Percentiles rank a stretch among this genome's conserved stretches.
phyloP scores from a whole-genome alignment of 805 yeast genomes.

The Isabelozyma pseudorhagii region DNA sequence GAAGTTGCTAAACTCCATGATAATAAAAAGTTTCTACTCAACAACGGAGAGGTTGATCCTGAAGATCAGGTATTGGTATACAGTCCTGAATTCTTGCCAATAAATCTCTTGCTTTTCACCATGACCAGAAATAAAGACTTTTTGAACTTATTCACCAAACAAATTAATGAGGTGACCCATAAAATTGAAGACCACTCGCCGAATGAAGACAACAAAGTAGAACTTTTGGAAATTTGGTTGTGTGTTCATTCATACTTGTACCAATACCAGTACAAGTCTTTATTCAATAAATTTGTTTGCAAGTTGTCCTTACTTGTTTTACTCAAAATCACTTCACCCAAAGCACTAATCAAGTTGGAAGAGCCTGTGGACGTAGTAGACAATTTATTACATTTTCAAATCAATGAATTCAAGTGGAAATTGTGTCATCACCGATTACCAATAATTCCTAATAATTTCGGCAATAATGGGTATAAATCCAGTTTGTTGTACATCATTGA shows the following conservation, averaged over 20 bases:
- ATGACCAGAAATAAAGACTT: constrained; percentile 13
- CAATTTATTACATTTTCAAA: constrained; percentile 10
- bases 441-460: constrained; percentile 22
- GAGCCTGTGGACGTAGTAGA: constrained; percentile 1
- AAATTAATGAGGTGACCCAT: constrained; percentile 5
- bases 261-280: constrained; percentile 34
- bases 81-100: constrained; percentile 14
- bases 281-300: constrained; percentile 18
- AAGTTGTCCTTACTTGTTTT: constrained; percentile 24
- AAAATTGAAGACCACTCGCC: constrained; percentile 12
- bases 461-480: constrained; percentile 22
- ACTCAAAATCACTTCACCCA: constrained; percentile 10
- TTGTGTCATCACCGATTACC: constrained; percentile 40
- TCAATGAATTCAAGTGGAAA: constrained; percentile 41
- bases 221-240: constrained; percentile 30
- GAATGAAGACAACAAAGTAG: constrained; percentile 10
- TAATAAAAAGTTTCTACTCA: constrained; percentile 4
- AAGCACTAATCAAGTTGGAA: not conserved
- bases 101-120: constrained; percentile 10
- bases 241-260: constrained; percentile 34
- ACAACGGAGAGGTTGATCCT: constrained; percentile 2
- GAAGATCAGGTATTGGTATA: constrained; percentile 9
- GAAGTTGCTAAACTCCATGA: constrained; percentile 13
- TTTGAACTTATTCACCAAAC: constrained; percentile 10
- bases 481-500: constrained; percentile 32